Evolutionary conservation across 495 filamentous ascomycete genomes (phyloP).

Genomic region (Clavariopsis aquatica): DNA sequence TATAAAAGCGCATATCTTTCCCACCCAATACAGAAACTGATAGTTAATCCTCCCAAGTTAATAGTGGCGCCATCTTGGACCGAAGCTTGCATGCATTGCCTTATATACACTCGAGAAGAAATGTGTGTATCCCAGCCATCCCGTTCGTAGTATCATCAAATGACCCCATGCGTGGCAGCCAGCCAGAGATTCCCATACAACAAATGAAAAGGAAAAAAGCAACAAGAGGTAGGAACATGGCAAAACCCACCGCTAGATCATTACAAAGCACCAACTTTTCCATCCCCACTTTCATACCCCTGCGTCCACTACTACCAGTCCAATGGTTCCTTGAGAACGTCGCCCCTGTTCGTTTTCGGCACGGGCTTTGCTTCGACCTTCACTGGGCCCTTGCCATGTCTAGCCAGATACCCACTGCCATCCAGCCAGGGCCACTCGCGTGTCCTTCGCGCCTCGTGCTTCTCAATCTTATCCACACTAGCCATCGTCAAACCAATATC

Average conservation of each 20-base stretch:
- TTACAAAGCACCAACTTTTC: neutral
- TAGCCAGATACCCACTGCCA: conserved; percentile 78
- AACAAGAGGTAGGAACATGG: neutral
- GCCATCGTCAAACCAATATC: conserved; percentile 95
- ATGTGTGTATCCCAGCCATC: neutral
- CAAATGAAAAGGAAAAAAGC: neutral
- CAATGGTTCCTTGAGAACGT: conserved; percentile 80
- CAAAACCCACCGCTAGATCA: neutral
- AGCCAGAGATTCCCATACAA: neutral
- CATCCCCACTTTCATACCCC: neutral
- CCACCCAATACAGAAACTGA: neutral
- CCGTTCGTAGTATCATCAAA: neutral
- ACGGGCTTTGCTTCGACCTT: conserved; percentile 81
- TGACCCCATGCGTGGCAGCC: neutral
- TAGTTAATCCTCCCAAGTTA: too few species aligned
- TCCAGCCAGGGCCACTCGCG: conserved; percentile 89
- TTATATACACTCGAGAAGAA: neutral
- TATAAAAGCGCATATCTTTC: neutral
- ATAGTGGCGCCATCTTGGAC: too few species aligned
- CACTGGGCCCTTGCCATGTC: conserved; percentile 62
- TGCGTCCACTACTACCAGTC: conserved; percentile 67
- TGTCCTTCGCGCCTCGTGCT: conserved; percentile 76
- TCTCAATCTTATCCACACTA: conserved; percentile 81
- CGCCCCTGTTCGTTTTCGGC: conserved; percentile 87
- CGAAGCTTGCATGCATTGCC: neutral